Evolutionary conservation across 768 basidiomycete genomes (phyloP).

Genomic region (Boletus sp.): DNA sequence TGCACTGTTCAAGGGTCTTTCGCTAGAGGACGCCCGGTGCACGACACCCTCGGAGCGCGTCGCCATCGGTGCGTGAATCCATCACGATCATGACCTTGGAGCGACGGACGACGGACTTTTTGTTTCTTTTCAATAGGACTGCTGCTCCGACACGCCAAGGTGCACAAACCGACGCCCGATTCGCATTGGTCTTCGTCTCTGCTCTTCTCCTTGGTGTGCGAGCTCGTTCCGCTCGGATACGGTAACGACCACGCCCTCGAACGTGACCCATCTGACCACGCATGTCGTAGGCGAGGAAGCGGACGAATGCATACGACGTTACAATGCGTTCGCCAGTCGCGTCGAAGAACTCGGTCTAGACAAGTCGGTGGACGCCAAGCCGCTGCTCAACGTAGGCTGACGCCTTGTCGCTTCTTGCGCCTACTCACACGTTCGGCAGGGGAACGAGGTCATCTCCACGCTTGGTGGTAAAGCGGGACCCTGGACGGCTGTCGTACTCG

Average conservation of each 20-base stretch:
- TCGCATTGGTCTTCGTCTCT: conserved; percentile 70
- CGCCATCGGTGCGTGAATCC: conserved; percentile 48
- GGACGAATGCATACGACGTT: conserved; percentile 49
- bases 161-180: conserved; percentile 64
- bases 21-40: conserved; percentile 35
- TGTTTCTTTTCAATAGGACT: conserved; percentile 44
- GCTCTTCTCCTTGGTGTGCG: conserved; percentile 73
- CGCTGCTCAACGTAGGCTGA: conserved; percentile 72
- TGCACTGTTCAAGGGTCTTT: conserved; percentile 34
- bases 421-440: conserved; percentile 45
- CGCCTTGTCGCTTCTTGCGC: background rate
- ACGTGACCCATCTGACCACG: background rate
- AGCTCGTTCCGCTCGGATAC: conserved; percentile 59
- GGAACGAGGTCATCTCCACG: conserved; percentile 57
- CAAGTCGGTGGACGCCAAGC: conserved; percentile 60
- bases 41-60: conserved; percentile 48
- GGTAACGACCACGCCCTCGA: conserved; percentile 19
- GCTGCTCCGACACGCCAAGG: conserved; percentile 59
- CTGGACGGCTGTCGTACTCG: conserved; percentile 64
- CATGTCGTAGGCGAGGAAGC: conserved; percentile 42
- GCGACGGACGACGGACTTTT: background rate
- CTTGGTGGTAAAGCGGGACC: conserved; percentile 64
- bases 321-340: conserved; percentile 61
- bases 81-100: background rate
- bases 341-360: conserved; percentile 64